These are phyloP conservation scores for Globisporangium canariense DNA, from an alignment of 352 stramenopile genomes.

Conservation along the genomic window DNA sequence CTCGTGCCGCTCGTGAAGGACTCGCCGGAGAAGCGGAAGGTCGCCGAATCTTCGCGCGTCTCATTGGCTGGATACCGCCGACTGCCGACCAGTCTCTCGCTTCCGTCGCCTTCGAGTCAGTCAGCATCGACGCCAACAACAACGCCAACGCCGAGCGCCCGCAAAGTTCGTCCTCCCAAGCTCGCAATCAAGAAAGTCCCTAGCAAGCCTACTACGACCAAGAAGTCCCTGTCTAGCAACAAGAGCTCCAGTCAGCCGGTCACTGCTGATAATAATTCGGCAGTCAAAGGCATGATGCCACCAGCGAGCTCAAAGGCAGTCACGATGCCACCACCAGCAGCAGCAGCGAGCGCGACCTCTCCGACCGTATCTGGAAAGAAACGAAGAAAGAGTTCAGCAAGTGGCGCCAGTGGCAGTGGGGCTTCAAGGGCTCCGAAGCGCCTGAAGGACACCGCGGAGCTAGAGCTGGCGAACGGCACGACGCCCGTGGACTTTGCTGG, in stretches of 20 bases:
- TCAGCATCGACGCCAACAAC: not conserved
- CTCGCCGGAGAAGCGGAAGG: not conserved
- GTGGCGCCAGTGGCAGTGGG: not conserved
- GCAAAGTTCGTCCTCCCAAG: constrained; percentile 7
- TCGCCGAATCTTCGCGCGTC: not conserved
- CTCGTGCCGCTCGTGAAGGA: constrained; percentile 8
- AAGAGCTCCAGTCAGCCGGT: not conserved
- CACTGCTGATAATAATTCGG: too few relatives aligned
- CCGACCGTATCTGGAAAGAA: constrained; percentile 12
- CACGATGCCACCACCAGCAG: not conserved
- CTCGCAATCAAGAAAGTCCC: constrained; percentile 1
- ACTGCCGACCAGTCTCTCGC: not conserved
- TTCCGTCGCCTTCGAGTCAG: not conserved
- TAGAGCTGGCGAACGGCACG: constrained; percentile 3
- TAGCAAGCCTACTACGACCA: not conserved
- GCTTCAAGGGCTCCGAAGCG: constrained; percentile 6
- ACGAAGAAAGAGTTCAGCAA: constrained; percentile 12
- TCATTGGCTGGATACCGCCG: not conserved
- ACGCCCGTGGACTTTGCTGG: constrained; percentile 13
- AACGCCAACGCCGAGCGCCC: not conserved
- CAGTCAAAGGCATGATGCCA: not conserved
- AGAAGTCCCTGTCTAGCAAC: not conserved
- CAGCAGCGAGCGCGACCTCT: not conserved
- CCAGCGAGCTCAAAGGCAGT: not conserved
- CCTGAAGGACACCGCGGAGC: constrained; percentile 12